Evolutionary conservation across 176 grass and related monocot genomes (phyloP), one percentile per base, ranked within the genome.

Genomic region (Sorghum bicolor): DNA sequence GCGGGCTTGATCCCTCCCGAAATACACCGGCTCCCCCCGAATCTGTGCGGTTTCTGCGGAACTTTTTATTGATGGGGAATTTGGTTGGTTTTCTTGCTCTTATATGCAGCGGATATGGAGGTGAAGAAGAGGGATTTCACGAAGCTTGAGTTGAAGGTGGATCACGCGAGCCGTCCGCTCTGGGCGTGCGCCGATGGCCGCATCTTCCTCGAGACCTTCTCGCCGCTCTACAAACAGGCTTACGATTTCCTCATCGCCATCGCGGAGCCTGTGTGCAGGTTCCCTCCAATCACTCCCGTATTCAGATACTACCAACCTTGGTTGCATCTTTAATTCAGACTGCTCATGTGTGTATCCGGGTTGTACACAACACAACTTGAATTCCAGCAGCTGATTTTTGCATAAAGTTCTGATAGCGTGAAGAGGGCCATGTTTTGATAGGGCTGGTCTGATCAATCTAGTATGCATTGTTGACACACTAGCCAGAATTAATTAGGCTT

Each of bases 221-320:
- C 93, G 5, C 85, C 93, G n/a, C 93, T 98, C 45, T 98, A 98
- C 88, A 98, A 98, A 38, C 91, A 98, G 69, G 96, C 96, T 10
- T 98, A 98, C 26, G 96, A 95, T 92, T 98, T 95, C 63, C 89
- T 98, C 28, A 95, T 98, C 19, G 96, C 93, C 22, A 95, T 98
- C 22, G 91, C 96, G 2, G 96, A 98, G 84, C 96, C 96, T 50
- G 93, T 98, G 47, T 95, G 93, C 89, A 95, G 96, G 95, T 94
- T 70, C 19, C 31, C 39, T 79, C 62, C 36, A 67, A 40, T 41
- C 37, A 30, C 45, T 57, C 61, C 24, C 39, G 50, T 62, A 20
- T 32, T 43, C 7, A 53, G 45, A 44, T 84, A 24, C 53, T n/a
- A 40, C 64, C 17, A 10, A 24, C 47, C 57, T 72, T 78, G 17